Evolutionary conservation across 2,329 filamentous ascomycete genomes (phyloP).

Genomic region (Chrysosporium keratinophilum): DNA sequence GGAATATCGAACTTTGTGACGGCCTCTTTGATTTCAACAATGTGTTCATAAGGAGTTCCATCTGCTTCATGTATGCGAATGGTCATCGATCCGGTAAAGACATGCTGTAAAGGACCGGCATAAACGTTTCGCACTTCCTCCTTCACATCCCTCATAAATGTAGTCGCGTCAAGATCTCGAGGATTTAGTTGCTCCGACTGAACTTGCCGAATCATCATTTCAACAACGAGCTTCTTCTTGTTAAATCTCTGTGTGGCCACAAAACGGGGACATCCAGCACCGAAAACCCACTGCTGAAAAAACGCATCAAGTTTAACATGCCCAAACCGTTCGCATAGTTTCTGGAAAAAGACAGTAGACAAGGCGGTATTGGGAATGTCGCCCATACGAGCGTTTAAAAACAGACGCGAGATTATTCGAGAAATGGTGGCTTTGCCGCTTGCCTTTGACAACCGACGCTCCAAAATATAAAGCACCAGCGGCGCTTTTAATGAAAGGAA

Average conservation of each 20-base stretch:
- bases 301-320: conserved; percentile 81
- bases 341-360: conserved; percentile 66
- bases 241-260: conserved; percentile 84
- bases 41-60: conserved; percentile 95
- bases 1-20: conserved; percentile 83
- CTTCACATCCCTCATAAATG: conserved; percentile 76
- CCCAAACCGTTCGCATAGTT: conserved; percentile 75
- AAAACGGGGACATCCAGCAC: conserved; percentile 80
- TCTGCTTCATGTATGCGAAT: conserved; percentile 97
- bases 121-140: conserved; percentile 63
- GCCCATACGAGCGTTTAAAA: conserved; percentile 76
- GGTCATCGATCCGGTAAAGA: conserved; percentile 94
- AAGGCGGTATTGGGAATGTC: conserved; percentile 61
- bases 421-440: conserved; percentile 74
- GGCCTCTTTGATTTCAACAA: conserved; percentile 85
- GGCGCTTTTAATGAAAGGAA: conserved; percentile 88
- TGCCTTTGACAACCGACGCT: conserved; percentile 79
- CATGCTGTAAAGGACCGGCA: conserved; percentile 58
- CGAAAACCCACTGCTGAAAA: conserved; percentile 86
- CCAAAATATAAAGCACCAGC: conserved; percentile 83
- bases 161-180: conserved; percentile 55
- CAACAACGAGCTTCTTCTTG: conserved; percentile 91
- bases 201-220: conserved; percentile 76
- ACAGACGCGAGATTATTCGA: conserved; percentile 73
- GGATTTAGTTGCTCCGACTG: conserved; percentile 49